Evolutionary conservation across 345 rosid species (phyloP), one percentile per base, ranked within the genome.

Genomic region (Eucalyptus cloeziana): DNA sequence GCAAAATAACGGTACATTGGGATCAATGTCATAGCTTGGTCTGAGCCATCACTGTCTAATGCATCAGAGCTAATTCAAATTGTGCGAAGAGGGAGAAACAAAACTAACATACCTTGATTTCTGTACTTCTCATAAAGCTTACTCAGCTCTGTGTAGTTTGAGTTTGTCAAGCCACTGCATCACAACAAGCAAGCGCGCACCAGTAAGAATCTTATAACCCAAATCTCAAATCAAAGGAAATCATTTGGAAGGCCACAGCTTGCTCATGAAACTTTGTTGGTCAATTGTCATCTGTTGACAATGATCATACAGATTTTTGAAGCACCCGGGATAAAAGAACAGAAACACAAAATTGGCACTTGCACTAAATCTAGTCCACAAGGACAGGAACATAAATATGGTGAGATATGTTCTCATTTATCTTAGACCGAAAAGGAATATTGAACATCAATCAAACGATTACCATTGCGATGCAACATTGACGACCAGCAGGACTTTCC

Each of bases 401-500:
- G 81, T 19, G 81, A 33, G 25, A 17, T 33, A 33, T 69, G 83
- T 76, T 40, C 47, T 21, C 27, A 22, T 25, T 24, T 11, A 25
- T 40, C 83, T 40, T 21, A 76, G 83, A 40, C 47, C 14, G 9
- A 67, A 87, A 87, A 58, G 10, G 44, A 60, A 62, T 40, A 31
- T 12, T 8, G 25, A 67, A 44, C 9, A 49, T 43, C 85, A 45
- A 43, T 47, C 54, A 40, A 40, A 56, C n/a, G 4, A 27, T 54
- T 90, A 96, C 98, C 98, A 98, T 83, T 96, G 96, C 9, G 99
- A 98, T 89, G 99, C 99, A 91, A 97, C 99, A 93, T 98, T 98
- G 93, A 98, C 98, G 86, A 98, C 93, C 90, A 97, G 86, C 86
- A 98, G 99, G 56, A 92, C 98, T 93, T 97, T 98, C 62, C 95